Evolutionary conservation across 345 rosid genomes (phyloP), one percentile per base, ranked within the genome.

Genomic region (Brassica incana): DNA sequence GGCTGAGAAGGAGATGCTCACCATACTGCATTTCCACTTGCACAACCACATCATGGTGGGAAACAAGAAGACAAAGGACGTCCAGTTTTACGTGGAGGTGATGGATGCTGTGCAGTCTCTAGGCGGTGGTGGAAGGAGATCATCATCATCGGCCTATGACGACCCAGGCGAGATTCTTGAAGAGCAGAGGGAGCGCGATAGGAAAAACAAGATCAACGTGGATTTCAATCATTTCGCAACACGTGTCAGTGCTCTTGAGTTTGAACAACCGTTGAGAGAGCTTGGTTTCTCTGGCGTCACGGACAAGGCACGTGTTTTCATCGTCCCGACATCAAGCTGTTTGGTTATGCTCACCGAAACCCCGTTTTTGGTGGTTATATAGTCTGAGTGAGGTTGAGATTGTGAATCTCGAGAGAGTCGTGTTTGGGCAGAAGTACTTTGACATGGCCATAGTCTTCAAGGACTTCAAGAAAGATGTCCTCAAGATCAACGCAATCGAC

Each of bases 31-130:
- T 80, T 93, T 91, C 69, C 94, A 95, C 82, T 81, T 93, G 79
- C 93, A 95, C 85, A 88, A 95, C 73, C 99, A 95, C 87, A 93
- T 93, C 33, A 93, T 95, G 99, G 96, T 95, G 33, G 99, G 94
- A 67, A 95, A 82, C 85, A 89, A 88, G 79, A 95, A 91, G 84
- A 90, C 99, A 35, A 95, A 93, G 82, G 99, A 95, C 82, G 94
- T 93, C 54, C 99, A 95, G 67, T 93, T 93, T 80, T 93, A 85
- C 73, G 85, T 93, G 72, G 98, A 95, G 82, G 99, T 95, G 73
- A 93, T 95, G 90, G 99, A 93, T 77, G 88, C 85, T 76, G 98
- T 93, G 5, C 97, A 90, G 85, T 89, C 94, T 14, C 56, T 95
- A 65, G 99, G 97, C 54, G 97, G 99, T 77, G 91, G 88, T 78